A percentile compares a stretch with the other conserved stretches of the same genome.
Evolutionary conservation across 139 green algal genomes (phyloP).

Genomic region (Chlorella ohadii): DNA sequence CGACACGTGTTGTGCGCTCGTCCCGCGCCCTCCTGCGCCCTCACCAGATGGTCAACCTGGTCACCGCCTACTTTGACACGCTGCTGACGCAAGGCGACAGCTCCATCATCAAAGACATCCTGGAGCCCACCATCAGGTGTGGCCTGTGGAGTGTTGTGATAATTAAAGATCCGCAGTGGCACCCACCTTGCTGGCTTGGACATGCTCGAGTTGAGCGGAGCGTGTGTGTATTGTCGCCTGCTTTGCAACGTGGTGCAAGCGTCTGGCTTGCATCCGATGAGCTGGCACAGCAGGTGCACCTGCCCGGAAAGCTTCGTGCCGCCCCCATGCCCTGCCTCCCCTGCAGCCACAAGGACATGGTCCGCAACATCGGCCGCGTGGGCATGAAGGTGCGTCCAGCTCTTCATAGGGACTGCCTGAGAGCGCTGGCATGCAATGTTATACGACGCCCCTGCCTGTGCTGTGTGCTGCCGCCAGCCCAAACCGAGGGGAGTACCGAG

Average conservation of each 20-base stretch:
- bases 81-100: conserved; percentile 15
- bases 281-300: too few relatives aligned
- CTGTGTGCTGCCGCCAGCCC: too few relatives aligned
- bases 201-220: too few relatives aligned
- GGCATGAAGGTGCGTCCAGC: conserved; percentile 7
- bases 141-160: background rate
- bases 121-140: background rate
- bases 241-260: too few relatives aligned
- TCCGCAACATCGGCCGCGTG: conserved; percentile 23
- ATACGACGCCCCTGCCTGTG: too few relatives aligned
- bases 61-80: conserved; percentile 16
- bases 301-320: background rate
- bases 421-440: background rate
- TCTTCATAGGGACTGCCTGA: too few relatives aligned
- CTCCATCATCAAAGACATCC: background rate
- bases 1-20: background rate
- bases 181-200: too few relatives aligned
- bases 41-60: conserved; percentile 31
- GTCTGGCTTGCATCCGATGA: too few relatives aligned
- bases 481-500: too few relatives aligned
- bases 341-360: background rate
- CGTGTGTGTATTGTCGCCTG: too few relatives aligned
- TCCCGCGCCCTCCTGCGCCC: background rate
- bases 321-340: background rate
- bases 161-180: too few relatives aligned